phyloP scores from a whole-genome alignment of 345 rosid species.

The Zanthoxylum bungeanum region DNA sequence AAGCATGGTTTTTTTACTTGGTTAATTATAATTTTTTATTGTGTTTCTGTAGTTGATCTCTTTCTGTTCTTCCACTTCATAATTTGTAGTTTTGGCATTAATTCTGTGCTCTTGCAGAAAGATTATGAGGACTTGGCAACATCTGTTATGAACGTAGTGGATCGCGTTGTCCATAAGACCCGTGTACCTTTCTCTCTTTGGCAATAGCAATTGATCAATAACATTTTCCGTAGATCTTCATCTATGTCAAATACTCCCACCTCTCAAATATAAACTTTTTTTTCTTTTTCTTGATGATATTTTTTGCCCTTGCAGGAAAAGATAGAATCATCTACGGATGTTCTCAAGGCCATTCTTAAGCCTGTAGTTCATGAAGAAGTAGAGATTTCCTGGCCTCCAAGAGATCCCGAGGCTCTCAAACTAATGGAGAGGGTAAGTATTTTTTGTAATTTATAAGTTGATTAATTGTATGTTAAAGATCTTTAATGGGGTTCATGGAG shows the following conservation, averaged over 20 bases:
- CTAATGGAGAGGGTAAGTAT: conserved; percentile 65
- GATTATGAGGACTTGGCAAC: conserved; percentile 88
- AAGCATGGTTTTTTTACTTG: conserved; percentile 55
- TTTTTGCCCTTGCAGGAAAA: conserved; percentile 50
- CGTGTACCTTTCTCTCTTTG: conserved; percentile 37
- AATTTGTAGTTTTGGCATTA: conserved; percentile 11
- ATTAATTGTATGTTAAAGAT: not conserved
- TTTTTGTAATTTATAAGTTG: conserved; percentile 7
- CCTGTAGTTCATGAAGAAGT: conserved; percentile 65
- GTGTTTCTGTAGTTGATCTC: conserved; percentile 11
- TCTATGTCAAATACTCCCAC: not conserved
- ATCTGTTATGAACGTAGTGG: conserved; percentile 82
- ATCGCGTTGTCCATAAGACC: conserved; percentile 75
- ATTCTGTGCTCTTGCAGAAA: conserved; percentile 50
- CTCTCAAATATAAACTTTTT: not conserved
- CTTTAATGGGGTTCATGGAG: not conserved
- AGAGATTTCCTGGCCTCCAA: conserved; percentile 86
- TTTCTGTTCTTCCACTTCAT: conserved; percentile 8
- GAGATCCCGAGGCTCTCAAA: conserved; percentile 59
- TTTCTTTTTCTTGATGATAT: not conserved
- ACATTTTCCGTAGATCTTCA: not conserved
- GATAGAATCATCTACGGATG: conserved; percentile 82
- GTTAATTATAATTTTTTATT: conserved; percentile 26
- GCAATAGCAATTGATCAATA: not conserved
- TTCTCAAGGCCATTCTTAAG: conserved; percentile 68